Percentiles rank a stretch among this genome's conserved stretches.
phyloP scores from a whole-genome alignment of 768 basidiomycete genomes.

The Trametes coccinea region DNA sequence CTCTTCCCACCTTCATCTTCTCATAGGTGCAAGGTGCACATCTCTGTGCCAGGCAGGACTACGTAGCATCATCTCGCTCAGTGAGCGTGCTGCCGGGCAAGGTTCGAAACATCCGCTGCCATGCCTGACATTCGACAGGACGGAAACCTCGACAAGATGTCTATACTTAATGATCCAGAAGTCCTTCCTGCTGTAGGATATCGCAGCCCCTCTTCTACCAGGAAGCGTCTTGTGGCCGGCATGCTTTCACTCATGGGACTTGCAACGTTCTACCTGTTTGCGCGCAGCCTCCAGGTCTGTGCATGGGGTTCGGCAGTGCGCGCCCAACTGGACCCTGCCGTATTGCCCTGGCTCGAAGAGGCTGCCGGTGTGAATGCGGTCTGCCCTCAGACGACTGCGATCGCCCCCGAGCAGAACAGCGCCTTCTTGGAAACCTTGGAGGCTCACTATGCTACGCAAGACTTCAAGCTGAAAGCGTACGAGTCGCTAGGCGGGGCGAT shows the following conservation, averaged over 20 bases:
- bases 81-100: too few species aligned
- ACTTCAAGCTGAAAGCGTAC: constrained; percentile 20
- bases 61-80: too few species aligned
- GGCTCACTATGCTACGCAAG: constrained; percentile 3
- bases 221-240: constrained; percentile 1
- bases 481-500: constrained; percentile 21
- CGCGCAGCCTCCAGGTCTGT: not conserved
- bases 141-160: too few species aligned
- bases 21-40: too few species aligned
- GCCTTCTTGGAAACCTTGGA: constrained; percentile 13
- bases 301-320: not conserved
- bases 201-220: not conserved
- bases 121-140: too few species aligned
- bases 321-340: not conserved
- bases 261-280: not conserved
- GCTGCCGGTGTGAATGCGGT: not conserved
- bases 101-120: too few species aligned
- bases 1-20: too few species aligned
- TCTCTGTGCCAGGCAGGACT: too few species aligned
- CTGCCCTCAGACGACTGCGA: constrained; percentile 12
- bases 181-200: not conserved
- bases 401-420: constrained; percentile 9
- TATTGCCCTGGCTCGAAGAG: not conserved
- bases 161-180: not conserved
- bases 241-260: not conserved